Base-by-base conservation (phyloP, 2,329 filamentous ascomycete genomes). In the Zymoseptoria ardabiliae region DNA sequence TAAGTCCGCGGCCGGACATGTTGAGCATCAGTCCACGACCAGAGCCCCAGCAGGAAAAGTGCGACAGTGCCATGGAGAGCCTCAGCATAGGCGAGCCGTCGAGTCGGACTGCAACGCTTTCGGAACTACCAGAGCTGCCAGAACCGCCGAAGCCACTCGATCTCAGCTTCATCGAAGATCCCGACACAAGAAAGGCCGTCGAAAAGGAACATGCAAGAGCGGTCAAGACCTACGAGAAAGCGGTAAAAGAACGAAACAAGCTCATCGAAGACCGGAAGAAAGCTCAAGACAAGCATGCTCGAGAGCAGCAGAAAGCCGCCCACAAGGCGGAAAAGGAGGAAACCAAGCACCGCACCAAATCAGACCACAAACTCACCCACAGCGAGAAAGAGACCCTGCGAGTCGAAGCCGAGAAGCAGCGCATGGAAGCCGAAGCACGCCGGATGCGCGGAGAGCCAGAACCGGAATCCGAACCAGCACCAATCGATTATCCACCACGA, bases 151-250 rank as follows among this genome's bases (percentile, higher is more conserved):
- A 77, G 1, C 74, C 78, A 2, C 81, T 87, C 1, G 81, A 91
- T 65, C 71, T 86, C 1, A 76, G 78, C 51, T 74, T 78, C 53
- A 86, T 84, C 69, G 75, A 80, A 1, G 85, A 90, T 72, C 87
- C 87, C 67, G 82, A 84, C 6, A 77, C 83, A 25, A 82, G 84
- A 8, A 90, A 88, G 66, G 79, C 85, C 49, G 87, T 85, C 1
- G 85, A 90, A 66, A 88, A 86, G 59, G 86, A 90, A 66, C 79
- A 85, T 58, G 82, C 83, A 55, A 80, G 82, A 11, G 77, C 79
- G 1, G 77, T 84, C 30, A 89, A 89, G 69, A 78, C 79, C 8
- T 88, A 90, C 69, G 81, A 87, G 25, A 80, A 84, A 67, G 82
- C 85, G 10, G 72, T 89, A 61, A 90, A 89, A 72, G 81, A 85